Evolutionary conservation across 345 rosid species (phyloP), one percentile per base, ranked within the genome.

Genomic region (Salix viminalis): DNA sequence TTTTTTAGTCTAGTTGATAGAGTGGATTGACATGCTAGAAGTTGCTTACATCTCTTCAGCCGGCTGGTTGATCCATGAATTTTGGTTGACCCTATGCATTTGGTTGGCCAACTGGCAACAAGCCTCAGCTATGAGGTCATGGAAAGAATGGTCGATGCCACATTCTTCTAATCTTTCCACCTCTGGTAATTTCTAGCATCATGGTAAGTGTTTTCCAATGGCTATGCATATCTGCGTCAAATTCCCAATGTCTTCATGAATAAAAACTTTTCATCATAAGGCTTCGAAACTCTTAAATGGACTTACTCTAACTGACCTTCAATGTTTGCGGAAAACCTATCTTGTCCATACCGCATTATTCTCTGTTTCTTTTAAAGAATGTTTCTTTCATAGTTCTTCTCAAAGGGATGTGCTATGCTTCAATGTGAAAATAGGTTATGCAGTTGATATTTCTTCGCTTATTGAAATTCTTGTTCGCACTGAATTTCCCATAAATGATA

Each of bases 1-100:
- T 93, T 84, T 91, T 90, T 24, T 84, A 87, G 80, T 75, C 89
- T 21, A 79, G 87, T 79, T 86, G 78, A 85, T 64, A 66, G 75
- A 71, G 50, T 61, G 44, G 18, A 66, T 71, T 76, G 54, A 10
- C 46, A 64, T 77, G 61, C 42, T 74, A n/a, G 78, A 52, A 67
- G 60, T 73, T 75, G 60, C 44, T 10, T 28, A n/a, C 69, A 34
- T 65, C 44, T 70, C 36, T 80, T 79, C 72, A 72, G 77, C 77
- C 62, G 71, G 77, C 72, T 60, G 70, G 74, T 30, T 82, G 66
- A 77, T 75, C 75, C 68, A 21, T 41, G 37, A 24, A 24, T 72
- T 52, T 39, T 72, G 71, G 36, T 70, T 75, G 79, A 77, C 72
- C 65, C 30, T 67, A 62, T 46, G 79, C 48, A 48, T 41, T 71